phyloP scores from a whole-genome alignment of 345 rosid species.

The Gossypium bickii region DNA sequence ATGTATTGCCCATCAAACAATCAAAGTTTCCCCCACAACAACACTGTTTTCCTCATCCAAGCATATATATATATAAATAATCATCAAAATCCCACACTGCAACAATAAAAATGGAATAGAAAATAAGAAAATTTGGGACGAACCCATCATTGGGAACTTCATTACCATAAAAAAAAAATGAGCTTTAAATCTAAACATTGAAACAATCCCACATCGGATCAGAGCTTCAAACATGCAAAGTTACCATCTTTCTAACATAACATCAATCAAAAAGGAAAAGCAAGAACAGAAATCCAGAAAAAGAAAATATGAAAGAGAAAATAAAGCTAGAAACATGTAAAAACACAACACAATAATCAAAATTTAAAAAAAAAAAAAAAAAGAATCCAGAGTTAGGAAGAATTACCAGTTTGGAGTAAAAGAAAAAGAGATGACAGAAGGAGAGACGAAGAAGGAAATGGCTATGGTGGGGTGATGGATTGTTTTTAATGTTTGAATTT shows the following conservation, averaged over 20 bases:
- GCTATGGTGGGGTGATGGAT: not conserved
- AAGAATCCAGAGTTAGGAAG: not conserved
- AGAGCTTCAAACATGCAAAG: not conserved
- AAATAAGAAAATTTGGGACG: constrained; percentile 3
- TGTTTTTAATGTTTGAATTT: constrained; percentile 1
- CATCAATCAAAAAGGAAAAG: not conserved
- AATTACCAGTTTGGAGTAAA: not conserved
- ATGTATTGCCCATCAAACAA: constrained; percentile 99
- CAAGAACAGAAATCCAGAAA: not conserved
- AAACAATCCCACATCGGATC: constrained; percentile 12
- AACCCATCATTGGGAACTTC: constrained; percentile 9
- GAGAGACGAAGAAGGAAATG: not conserved
- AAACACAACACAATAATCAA: not conserved
- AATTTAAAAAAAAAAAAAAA: not conserved
- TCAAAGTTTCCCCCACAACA: constrained; percentile 28
- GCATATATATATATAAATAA: not conserved
- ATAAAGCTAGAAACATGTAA: not conserved
- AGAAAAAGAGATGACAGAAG: not conserved
- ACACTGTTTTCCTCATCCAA: constrained; percentile 40
- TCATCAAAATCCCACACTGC: constrained; percentile 31
- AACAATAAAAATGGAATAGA: constrained; percentile 1
- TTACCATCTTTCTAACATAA: not conserved
- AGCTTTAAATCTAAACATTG: constrained; percentile 7
- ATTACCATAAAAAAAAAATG: not conserved
- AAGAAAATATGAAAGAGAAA: not conserved